Percentiles rank a stretch among this genome's conserved stretches.
Evolutionary conservation across 495 filamentous ascomycete species (phyloP).

Genomic region (Apodospora peruviana): DNA sequence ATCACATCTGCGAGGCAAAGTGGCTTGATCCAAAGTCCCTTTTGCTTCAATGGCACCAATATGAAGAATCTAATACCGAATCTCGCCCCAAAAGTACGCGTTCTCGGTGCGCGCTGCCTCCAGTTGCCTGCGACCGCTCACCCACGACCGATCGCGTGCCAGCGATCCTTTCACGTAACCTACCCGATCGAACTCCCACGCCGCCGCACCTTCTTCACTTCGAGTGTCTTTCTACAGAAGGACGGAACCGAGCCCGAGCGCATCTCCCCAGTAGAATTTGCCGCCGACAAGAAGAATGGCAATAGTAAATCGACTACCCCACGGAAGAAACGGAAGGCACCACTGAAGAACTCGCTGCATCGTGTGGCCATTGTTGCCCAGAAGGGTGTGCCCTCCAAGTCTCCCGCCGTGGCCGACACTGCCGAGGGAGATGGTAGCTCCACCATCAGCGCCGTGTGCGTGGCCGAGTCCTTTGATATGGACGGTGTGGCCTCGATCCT

Average conservation of each 20-base stretch:
- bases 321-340: conserved; percentile 38
- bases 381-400: conserved; percentile 24
- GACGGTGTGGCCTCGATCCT: conserved; percentile 64
- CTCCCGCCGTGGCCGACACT: conserved; percentile 4
- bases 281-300: background rate
- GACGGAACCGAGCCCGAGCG: conserved; percentile 16
- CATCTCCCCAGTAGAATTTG: background rate
- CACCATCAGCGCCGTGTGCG: conserved; percentile 74
- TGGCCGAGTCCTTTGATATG: conserved; percentile 83
- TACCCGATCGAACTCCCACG: conserved; percentile 19
- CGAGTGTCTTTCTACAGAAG: conserved; percentile 29
- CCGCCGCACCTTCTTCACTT: conserved; percentile 36
- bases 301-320: conserved; percentile 5
- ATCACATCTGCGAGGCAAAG: too few species aligned
- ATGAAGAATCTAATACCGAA: conserved; percentile 22
- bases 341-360: conserved; percentile 39
- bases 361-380: conserved; percentile 37
- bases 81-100: conserved; percentile 6
- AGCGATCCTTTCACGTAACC: conserved; percentile 26
- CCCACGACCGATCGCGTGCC: conserved; percentile 1
- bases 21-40: too few species aligned
- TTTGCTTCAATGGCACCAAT: conserved; percentile 20
- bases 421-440: conserved; percentile 29
- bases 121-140: background rate
- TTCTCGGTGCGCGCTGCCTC: conserved; percentile 9